These are phyloP conservation scores for Russula compacta DNA, from an alignment of 768 basidiomycete genomes.

Conservation along the genomic window DNA sequence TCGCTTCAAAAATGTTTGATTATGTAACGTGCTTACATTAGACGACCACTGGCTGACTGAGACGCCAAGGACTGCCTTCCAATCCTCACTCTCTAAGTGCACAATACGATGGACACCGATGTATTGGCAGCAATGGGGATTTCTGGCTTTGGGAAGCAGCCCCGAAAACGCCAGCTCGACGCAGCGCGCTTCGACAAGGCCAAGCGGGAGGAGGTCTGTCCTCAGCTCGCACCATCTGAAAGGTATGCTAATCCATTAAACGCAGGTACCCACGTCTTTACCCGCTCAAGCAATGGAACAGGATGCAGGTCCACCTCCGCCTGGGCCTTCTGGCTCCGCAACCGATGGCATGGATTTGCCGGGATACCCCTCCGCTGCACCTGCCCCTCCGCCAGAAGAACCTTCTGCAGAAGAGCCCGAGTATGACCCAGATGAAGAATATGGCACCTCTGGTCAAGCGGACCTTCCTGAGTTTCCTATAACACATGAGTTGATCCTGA, in stretches of 20 bases:
- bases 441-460: slow-evolving; percentile 35
- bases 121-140: slow-evolving; percentile 80
- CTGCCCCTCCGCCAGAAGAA: slow-evolving; percentile 7
- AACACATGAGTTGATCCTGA: slow-evolving; percentile 84
- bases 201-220: slow-evolving; percentile 43
- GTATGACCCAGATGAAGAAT: slow-evolving; percentile 34
- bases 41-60: not conserved
- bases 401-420: slow-evolving; percentile 25
- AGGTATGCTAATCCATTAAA: not conserved
- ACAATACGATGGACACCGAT: slow-evolving; percentile 44
- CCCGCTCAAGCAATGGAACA: slow-evolving; percentile 21
- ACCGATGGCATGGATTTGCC: not conserved
- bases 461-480: slow-evolving; percentile 66
- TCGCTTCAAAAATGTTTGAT: slow-evolving; percentile 1
- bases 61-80: not conserved
- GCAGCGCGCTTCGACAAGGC: slow-evolving; percentile 73
- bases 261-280: slow-evolving; percentile 3
- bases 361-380: not conserved
- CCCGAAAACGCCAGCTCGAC: slow-evolving; percentile 57
- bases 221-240: not conserved
- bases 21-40: slow-evolving; percentile 4
- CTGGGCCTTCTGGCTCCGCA: not conserved
- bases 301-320: slow-evolving; percentile 20
- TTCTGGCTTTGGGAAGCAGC: slow-evolving; percentile 69
- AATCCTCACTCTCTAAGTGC: not conserved